Percentiles rank a stretch among this genome's conserved stretches.
Evolutionary conservation across 176 grass and related monocot genomes (phyloP).

Genomic region (Avena eriantha): DNA sequence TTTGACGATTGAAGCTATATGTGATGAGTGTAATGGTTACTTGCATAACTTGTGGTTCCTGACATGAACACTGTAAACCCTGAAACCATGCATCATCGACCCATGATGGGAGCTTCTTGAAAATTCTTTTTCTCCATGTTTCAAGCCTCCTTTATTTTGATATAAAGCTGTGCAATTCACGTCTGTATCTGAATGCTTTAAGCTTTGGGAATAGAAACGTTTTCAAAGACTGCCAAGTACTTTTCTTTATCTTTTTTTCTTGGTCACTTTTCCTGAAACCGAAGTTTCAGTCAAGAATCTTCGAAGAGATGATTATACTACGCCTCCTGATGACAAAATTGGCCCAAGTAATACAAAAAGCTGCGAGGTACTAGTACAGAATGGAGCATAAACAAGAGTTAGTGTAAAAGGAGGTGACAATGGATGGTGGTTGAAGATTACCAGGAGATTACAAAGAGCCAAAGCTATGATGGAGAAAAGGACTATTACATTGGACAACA

Average conservation of each 20-base stretch:
- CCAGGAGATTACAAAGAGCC: conserved; percentile 75
- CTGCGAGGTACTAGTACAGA: conserved; percentile 20
- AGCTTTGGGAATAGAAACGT: conserved; percentile 49
- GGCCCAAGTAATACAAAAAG: conserved; percentile 55
- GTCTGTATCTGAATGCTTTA: conserved; percentile 39
- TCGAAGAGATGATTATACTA: conserved; percentile 47
- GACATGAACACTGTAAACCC: conserved; percentile 27
- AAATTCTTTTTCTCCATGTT: not conserved
- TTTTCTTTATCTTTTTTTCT: not conserved
- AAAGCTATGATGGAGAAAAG: conserved; percentile 65
- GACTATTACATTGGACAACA: conserved; percentile 61
- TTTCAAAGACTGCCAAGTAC: conserved; percentile 53
- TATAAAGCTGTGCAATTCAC: conserved; percentile 50
- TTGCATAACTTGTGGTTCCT: conserved; percentile 1
- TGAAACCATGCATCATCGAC: conserved; percentile 32
- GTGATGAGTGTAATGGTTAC: conserved; percentile 6
- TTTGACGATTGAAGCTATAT: conserved; percentile 35
- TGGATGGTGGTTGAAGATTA: conserved; percentile 83
- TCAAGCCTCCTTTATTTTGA: conserved; percentile 10
- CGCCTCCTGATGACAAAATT: conserved; percentile 53
- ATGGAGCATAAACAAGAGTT: conserved; percentile 32
- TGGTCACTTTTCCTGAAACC: conserved; percentile 48
- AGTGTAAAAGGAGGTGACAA: conserved; percentile 53
- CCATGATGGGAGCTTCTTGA: conserved; percentile 33
- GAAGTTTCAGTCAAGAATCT: conserved; percentile 63